Conservation (phyloP, 306 rosid species). For the Spatholobus suberectus region DNA sequence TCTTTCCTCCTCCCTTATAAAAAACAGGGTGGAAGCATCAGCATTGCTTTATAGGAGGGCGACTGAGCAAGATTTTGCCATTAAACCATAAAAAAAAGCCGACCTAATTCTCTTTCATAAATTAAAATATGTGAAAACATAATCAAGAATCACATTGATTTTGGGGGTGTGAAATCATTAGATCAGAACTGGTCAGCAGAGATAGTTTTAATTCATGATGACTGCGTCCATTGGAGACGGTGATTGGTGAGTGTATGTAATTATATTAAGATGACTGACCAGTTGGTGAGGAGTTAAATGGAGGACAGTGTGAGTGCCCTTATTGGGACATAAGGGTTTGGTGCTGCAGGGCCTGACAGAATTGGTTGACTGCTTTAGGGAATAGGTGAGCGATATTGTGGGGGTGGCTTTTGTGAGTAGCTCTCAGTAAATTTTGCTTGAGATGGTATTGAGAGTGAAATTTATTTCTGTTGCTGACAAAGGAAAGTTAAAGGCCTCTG, state of each 20-base stretch:
- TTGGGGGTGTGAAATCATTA: constrained; percentile 46
- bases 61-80: constrained; percentile 88
- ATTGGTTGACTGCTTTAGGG: constrained; percentile 34
- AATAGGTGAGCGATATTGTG: constrained; percentile 37
- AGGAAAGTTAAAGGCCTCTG: neutral
- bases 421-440: constrained; percentile 26
- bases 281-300: constrained; percentile 39
- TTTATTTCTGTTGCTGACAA: constrained; percentile 27
- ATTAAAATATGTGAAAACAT: constrained; percentile 58
- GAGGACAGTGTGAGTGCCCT: constrained; percentile 14
- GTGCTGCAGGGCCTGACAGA: constrained; percentile 24
- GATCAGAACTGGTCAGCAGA: constrained; percentile 44
- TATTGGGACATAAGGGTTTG: constrained; percentile 16
- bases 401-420: constrained; percentile 34
- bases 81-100: constrained; percentile 63
- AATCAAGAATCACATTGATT: constrained; percentile 50
- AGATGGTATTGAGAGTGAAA: constrained; percentile 20
- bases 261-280: constrained; percentile 23
- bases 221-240: constrained; percentile 31
- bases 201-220: constrained; percentile 29
- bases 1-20: constrained; percentile 7
- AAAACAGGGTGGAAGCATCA: constrained; percentile 98
- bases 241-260: constrained; percentile 6
- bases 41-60: constrained; percentile 98
- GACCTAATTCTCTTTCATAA: constrained; percentile 52